Evolutionary conservation across 2,329 filamentous ascomycete species (phyloP).

Genomic region (Zasmidium angulare): DNA sequence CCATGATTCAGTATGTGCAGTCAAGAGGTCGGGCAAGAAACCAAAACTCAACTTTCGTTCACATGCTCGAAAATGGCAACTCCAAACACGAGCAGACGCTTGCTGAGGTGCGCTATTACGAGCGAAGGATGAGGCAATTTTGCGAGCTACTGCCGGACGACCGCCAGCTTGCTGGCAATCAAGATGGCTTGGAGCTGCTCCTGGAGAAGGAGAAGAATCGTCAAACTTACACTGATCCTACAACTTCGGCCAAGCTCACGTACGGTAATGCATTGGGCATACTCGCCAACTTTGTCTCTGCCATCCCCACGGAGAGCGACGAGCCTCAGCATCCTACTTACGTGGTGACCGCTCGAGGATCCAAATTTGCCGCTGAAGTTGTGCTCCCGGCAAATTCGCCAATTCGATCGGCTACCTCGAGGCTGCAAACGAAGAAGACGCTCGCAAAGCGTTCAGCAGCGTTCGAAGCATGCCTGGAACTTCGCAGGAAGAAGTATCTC

Average conservation of each 20-base stretch:
- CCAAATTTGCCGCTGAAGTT: conserved; percentile 73
- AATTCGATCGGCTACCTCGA: conserved; percentile 65
- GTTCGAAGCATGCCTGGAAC: conserved; percentile 73
- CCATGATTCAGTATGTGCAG: conserved; percentile 93
- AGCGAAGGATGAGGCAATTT: conserved; percentile 67
- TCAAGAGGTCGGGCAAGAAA: conserved; percentile 85
- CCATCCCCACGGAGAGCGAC: conserved; percentile 59
- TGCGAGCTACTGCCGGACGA: conserved; percentile 74
- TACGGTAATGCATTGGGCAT: conserved; percentile 72
- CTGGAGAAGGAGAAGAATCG: conserved; percentile 51
- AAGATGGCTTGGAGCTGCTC: conserved; percentile 57
- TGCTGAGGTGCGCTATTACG: conserved; percentile 59
- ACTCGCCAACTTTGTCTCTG: conserved; percentile 71
- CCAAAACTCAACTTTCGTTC: conserved; percentile 73
- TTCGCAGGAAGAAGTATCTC: conserved; percentile 67
- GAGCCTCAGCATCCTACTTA: conserved; percentile 56
- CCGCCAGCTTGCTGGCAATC: conserved; percentile 63
- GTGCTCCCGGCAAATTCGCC: conserved; percentile 74
- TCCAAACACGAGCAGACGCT: conserved; percentile 57
- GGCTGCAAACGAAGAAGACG: conserved; percentile 65
- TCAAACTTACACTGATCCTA: conserved; percentile 59
- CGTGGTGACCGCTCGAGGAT: conserved; percentile 56
- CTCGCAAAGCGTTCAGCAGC: conserved; percentile 86
- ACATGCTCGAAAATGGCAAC: conserved; percentile 78
- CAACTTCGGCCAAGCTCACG: conserved; percentile 75